Evolutionary conservation across 2,329 filamentous ascomycete genomes (phyloP), one percentile per base, ranked within the genome.

Genomic region (Geosmithia flava): DNA sequence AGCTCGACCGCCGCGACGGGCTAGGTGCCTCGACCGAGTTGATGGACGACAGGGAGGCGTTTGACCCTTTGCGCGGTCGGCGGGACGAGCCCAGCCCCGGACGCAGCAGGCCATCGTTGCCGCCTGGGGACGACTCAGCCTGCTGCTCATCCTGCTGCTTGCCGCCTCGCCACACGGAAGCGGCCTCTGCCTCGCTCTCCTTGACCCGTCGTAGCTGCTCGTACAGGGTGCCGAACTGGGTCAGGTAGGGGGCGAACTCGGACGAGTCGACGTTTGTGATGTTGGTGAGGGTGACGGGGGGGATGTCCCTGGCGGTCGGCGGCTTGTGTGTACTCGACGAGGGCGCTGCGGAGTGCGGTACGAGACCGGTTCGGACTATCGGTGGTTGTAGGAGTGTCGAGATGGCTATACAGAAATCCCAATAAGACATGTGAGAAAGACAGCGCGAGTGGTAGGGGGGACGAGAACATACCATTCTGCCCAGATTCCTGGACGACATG

Each of bases 371-470:
- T 53, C 91, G 81, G 49, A 94, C 81, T 55, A 95, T 95, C 3
- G 91, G 87, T 27, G 88, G 84, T 59, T 95, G 87, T 3, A 97
- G 76, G n/a, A 97, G 75, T 1, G 88, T 95, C 8, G 90, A 95
- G 56, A 97, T 97, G 52, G 93, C 85, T 87, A 45, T 13, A 23
- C 8, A 10, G 33, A 16, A 15, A 33, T 13, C 23, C 23, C n/a
- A n/a, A n/a, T n/a, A 46, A n/a, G 43, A 41, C n/a, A 15, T 41
- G 7, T 42, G n/a, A 19, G 43, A 4, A 27, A 27, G 23, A 8
- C 23, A 27, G 23, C 23, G 23, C 23, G 23, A 8, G 8, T 27
- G 23, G 8, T 4, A 27, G 4, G 23, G 23, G 23, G 8, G 23
- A 27, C 8, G 23, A 27, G 23, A 27, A 62, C 63, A 29, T 63